Base-by-base conservation (phyloP, 176 grass and related monocot species). In the Thalia dealbata region DNA sequence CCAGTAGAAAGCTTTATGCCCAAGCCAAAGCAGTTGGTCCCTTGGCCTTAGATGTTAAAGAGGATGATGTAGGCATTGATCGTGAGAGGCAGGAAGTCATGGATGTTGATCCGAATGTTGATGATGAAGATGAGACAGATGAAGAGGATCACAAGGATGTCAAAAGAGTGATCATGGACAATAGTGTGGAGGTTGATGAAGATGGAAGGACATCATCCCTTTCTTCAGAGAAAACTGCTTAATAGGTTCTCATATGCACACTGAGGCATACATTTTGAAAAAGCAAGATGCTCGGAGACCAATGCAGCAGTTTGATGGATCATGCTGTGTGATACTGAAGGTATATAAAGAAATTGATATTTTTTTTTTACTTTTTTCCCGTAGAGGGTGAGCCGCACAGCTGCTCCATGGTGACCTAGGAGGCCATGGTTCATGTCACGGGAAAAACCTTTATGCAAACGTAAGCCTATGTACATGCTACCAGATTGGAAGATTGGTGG, bases 81-180 rank as follows among this genome's bases (percentile, higher is more conserved):
- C 65, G 16, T 15, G 35, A 68, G 10, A 19, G 30, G 27, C 38
- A 23, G 38, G 65, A 68, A 44, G 65, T 68, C 2, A 44, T 68
- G 65, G 38, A 68, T 68, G 19, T 68, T 68, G 35, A 44, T 43
- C 65, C 10, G 35, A 45, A 68, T 68, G 21, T 12, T 22, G 65
- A 68, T 68, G 65, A 68, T 43, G 65, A 68, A 27, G 38, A 68
- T 43, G 65, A 68, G 35, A 68, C 65, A 22, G 65, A 68, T 44
- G 32, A 68, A 23, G 65, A 68, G 19, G 32, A 43, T 27, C 43
- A 22, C 27, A 68, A 68, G 7, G 62, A 30, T 6, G 35, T 24
- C 18, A 10, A 68, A 68, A n/a, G 9, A 16, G 30, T 42, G 16
- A 7, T 35, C 38, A 43, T 1, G 38, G 32, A 43, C 35, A 68